These are phyloP conservation scores for Hymenochaete sp. DNA, from an alignment of 1,284 basidiomycete species.

Conservation along the genomic window DNA sequence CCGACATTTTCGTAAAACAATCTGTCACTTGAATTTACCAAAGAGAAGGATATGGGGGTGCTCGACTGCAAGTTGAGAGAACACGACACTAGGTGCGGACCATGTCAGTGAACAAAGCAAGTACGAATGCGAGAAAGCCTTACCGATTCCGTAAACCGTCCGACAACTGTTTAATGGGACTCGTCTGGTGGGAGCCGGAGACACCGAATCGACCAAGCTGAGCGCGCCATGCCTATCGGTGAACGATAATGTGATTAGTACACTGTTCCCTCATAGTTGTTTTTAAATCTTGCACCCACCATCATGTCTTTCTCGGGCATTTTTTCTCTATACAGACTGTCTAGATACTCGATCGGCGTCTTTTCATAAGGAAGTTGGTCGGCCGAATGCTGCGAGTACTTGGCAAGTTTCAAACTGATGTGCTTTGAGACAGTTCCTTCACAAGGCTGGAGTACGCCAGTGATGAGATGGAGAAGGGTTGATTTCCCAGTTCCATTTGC, in stretches of 20 bases:
- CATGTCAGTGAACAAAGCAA: conserved; percentile 2
- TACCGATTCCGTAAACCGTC: conserved; percentile 92
- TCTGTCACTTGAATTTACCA: conserved; percentile 37
- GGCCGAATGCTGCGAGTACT: conserved; percentile 97
- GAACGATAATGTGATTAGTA: neutral
- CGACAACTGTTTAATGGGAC: conserved; percentile 88
- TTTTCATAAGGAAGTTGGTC: conserved; percentile 96
- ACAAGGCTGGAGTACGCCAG: conserved; percentile 69
- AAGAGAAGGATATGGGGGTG: conserved; percentile 85
- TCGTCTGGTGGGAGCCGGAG: conserved; percentile 87
- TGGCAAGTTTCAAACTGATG: conserved; percentile 85
- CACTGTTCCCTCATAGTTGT: conserved; percentile 19
- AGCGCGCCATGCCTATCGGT: conserved; percentile 76
- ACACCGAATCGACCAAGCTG: conserved; percentile 96
- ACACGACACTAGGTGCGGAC: conserved; percentile 64
- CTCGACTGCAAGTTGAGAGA: conserved; percentile 90
- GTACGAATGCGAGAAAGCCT: conserved; percentile 21
- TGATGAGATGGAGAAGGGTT: conserved; percentile 94
- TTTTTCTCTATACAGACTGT: conserved; percentile 69
- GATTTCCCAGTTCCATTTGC: conserved; percentile 99
- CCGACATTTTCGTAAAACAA: conserved; percentile 11
- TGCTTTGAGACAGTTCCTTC: conserved; percentile 88
- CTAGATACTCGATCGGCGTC: conserved; percentile 92
- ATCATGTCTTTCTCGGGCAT: conserved; percentile 91
- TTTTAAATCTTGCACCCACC: conserved; percentile 27